Conservation (phyloP, 345 rosid genomes). For the Cochlearia excelsa region DNA sequence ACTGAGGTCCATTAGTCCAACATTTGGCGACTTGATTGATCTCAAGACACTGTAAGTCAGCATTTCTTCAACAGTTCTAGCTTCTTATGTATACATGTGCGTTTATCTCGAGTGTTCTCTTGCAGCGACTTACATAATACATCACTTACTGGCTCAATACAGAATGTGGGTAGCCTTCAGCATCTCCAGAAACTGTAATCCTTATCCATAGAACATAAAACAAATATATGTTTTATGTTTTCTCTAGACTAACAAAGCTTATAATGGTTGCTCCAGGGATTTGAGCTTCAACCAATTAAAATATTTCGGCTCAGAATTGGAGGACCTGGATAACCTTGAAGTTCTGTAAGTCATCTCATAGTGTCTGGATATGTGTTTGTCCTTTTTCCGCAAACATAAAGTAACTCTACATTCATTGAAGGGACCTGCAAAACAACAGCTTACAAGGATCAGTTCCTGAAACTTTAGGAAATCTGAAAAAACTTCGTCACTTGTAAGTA, state of each 20-base stretch:
- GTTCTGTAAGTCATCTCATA: conserved; percentile 57
- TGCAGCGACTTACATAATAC: conserved; percentile 88
- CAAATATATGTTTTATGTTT: background rate
- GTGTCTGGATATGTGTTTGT: background rate
- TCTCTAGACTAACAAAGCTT: conserved; percentile 9
- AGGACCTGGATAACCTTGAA: conserved; percentile 59
- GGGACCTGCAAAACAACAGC: conserved; percentile 87
- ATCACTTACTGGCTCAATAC: conserved; percentile 76
- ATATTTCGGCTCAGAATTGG: conserved; percentile 70
- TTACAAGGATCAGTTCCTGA: conserved; percentile 75
- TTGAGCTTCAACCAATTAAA: conserved; percentile 76
- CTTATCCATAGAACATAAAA: conserved; percentile 15
- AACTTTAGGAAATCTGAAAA: conserved; percentile 58
- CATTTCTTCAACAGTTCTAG: background rate
- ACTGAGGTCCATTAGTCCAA: conserved; percentile 75
- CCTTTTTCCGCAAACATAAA: background rate
- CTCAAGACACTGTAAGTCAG: conserved; percentile 70
- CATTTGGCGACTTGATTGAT: conserved; percentile 90
- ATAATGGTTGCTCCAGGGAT: conserved; percentile 50
- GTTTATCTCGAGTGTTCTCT: background rate
- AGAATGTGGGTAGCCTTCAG: conserved; percentile 74
- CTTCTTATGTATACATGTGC: conserved; percentile 1
- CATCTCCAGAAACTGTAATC: conserved; percentile 72
- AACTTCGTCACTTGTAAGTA: conserved; percentile 75
- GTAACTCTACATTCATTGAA: conserved; percentile 21